Conservation (phyloP, 2,329 filamentous ascomycete species). For the Curvularia sp. region DNA sequence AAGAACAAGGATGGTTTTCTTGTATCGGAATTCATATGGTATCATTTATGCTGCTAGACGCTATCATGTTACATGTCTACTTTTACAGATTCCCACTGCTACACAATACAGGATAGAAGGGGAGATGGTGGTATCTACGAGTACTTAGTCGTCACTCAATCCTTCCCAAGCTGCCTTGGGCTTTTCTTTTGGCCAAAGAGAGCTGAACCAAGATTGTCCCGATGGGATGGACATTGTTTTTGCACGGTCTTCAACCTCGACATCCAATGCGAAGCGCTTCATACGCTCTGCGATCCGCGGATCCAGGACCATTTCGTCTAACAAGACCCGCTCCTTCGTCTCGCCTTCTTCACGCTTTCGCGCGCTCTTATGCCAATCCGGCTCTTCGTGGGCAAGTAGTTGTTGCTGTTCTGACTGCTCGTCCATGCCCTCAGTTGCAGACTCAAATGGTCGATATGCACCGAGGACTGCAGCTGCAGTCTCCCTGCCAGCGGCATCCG, state of each 20-base stretch:
- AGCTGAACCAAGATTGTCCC: constrained; percentile 39
- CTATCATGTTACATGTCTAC: constrained; percentile 39
- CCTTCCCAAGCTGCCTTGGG: constrained; percentile 46
- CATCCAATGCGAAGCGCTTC: constrained; percentile 75
- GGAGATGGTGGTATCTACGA: constrained; percentile 28
- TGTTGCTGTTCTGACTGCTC: constrained; percentile 67
- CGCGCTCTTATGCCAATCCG: constrained; percentile 83
- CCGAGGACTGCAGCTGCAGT: constrained; percentile 84
- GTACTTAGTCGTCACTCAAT: constrained; percentile 38
- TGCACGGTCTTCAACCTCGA: constrained; percentile 74
- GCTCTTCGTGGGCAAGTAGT: constrained; percentile 74
- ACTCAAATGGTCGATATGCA: constrained; percentile 56
- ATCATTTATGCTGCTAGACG: constrained; percentile 27
- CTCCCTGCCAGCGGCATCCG: constrained; percentile 85
- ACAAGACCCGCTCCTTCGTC: constrained; percentile 70
- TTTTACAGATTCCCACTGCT: constrained; percentile 33
- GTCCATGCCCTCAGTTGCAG: constrained; percentile 38
- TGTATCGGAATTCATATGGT: constrained; percentile 7
- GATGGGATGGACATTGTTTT: constrained; percentile 27
- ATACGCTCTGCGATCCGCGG: constrained; percentile 77
- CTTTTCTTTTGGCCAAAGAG: constrained; percentile 44
- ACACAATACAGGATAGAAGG: constrained; percentile 33
- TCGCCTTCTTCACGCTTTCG: constrained; percentile 62
- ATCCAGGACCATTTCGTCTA: constrained; percentile 77
- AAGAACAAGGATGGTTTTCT: neutral